Evolutionary conservation across 805 yeast species (phyloP).

Genomic region (Candida multigemmis): DNA sequence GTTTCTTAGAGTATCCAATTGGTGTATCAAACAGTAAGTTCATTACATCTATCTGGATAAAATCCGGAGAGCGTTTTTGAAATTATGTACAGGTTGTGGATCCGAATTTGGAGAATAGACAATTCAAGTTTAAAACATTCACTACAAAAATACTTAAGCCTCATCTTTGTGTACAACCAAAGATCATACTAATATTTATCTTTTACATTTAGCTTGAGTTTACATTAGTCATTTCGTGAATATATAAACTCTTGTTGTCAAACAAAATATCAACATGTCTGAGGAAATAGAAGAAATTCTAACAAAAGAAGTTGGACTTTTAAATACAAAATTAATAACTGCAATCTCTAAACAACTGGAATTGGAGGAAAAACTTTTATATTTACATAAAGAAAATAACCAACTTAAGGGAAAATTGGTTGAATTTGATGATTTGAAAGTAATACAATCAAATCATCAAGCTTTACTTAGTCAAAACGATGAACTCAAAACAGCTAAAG

Average conservation of each 20-base stretch:
- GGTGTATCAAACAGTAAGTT: slow-evolving; percentile 13
- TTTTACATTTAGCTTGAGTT: not conserved
- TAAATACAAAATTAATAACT: slow-evolving; percentile 53
- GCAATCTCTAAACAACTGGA: slow-evolving; percentile 49
- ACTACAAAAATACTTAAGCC: no score
- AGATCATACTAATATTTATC: slow-evolving; percentile 1
- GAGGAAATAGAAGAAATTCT: slow-evolving; percentile 29
- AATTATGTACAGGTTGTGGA: no score
- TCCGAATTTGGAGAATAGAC: no score
- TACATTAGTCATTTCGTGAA: slow-evolving; percentile 2
- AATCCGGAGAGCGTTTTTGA: no score
- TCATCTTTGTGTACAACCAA: no score
- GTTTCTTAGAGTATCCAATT: slow-evolving; percentile 12
- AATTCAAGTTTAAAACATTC: no score
- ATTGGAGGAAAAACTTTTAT: slow-evolving; percentile 40
- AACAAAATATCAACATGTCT: not conserved
- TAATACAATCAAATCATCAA: slow-evolving; percentile 16
- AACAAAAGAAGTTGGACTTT: slow-evolving; percentile 44
- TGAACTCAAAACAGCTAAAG: slow-evolving; percentile 16
- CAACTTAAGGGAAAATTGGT: slow-evolving; percentile 13
- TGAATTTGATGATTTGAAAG: slow-evolving; percentile 13
- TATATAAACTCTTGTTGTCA: not conserved
- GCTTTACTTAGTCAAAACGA: not conserved
- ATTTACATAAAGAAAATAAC: slow-evolving; percentile 27
- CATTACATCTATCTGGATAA: no score